Evolutionary conservation across 2,329 filamentous ascomycete species (phyloP), one percentile per base, ranked within the genome.

Genomic region (Cladophialophora chaetospira): DNA sequence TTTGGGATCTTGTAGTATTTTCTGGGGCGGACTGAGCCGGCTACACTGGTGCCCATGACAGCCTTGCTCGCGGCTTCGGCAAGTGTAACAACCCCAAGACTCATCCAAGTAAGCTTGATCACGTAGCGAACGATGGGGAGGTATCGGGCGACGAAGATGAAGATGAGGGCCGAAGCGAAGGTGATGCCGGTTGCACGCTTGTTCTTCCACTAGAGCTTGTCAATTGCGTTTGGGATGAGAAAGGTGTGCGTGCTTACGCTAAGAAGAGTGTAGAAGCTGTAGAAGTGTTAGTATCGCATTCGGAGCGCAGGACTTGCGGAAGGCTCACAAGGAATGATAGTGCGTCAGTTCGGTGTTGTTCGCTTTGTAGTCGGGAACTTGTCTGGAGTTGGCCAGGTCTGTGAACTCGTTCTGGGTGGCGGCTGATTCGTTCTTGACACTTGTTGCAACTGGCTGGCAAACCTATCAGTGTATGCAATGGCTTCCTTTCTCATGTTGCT

Each of bases 281-380:
- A 40, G 4, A 11, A 11, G 2, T 9, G 15, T 40, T 40, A 40
- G 36, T 19, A 85, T n/a, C n/a, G n/a, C n/a, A n/a, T n/a, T n/a
- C n/a, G n/a, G n/a, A n/a, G n/a, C n/a, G n/a, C n/a, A 75, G 65
- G 83, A 86, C 72, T 87, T 84, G 72, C 86, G 87, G 72, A 84
- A 79, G 82, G 50, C 15, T n/a, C 17, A 53, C 8, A 17, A 29
- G 52, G 62, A 21, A 60, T 51, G 43, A 21, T 45, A 38, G 29
- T 43, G 17, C n/a, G 84, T 87, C 70, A 87, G 73, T 62, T 82
- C 78, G 70, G 86, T 84, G 63, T 82, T 82, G 64, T 80, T 85
- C 52, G 79, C 79, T 62, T 78, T 79, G 65, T 78, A 74, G 42
- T 79, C 75, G 19, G 82, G 82, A 23, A 76, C 77, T 45, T 76